phyloP scores from a whole-genome alignment of 495 filamentous ascomycete genomes.

The Aspergillus kassunensis region DNA sequence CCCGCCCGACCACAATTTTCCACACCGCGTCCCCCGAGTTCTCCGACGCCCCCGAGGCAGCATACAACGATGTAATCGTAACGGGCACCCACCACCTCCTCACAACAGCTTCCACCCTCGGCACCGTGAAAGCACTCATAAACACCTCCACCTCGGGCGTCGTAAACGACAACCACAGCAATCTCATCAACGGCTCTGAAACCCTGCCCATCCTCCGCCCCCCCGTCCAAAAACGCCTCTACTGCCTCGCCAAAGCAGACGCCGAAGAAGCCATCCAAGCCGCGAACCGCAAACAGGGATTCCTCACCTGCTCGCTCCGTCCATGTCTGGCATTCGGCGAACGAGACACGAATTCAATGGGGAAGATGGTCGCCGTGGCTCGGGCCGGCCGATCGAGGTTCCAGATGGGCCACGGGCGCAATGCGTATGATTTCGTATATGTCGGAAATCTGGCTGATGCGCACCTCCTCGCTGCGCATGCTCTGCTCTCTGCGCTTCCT shows the following conservation, averaged over 20 bases:
- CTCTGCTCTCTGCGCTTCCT: background rate
- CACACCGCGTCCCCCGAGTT: slow-evolving; percentile 13
- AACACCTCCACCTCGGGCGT: slow-evolving; percentile 12
- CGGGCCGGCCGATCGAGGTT: background rate
- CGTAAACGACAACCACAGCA: slow-evolving; percentile 13
- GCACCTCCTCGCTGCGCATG: slow-evolving; percentile 3
- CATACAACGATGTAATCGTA: slow-evolving; percentile 7
- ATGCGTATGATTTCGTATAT: slow-evolving; percentile 12
- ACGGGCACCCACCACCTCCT: slow-evolving; percentile 4
- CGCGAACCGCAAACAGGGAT: slow-evolving; percentile 4
- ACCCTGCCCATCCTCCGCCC: slow-evolving; percentile 5
- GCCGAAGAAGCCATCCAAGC: slow-evolving; percentile 10
- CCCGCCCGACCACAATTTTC: slow-evolving; percentile 8
- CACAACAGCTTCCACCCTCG: background rate
- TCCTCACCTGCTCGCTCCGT: slow-evolving; percentile 5
- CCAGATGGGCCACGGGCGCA: slow-evolving; percentile 10
- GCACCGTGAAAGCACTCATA: slow-evolving; percentile 3
- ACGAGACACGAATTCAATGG: slow-evolving; percentile 3
- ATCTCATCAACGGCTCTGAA: slow-evolving; percentile 7
- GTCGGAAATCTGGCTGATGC: slow-evolving; percentile 9
- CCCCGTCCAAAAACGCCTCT: slow-evolving; percentile 8
- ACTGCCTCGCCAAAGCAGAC: slow-evolving; percentile 12
- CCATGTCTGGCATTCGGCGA: slow-evolving; percentile 8
- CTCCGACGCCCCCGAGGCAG: slow-evolving; percentile 2
- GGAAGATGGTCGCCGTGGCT: slow-evolving; percentile 9